A percentile compares a stretch with the other conserved stretches of the same genome.
phyloP scores from a whole-genome alignment of 169 alveolate genomes.

The Eimeria zaria region DNA sequence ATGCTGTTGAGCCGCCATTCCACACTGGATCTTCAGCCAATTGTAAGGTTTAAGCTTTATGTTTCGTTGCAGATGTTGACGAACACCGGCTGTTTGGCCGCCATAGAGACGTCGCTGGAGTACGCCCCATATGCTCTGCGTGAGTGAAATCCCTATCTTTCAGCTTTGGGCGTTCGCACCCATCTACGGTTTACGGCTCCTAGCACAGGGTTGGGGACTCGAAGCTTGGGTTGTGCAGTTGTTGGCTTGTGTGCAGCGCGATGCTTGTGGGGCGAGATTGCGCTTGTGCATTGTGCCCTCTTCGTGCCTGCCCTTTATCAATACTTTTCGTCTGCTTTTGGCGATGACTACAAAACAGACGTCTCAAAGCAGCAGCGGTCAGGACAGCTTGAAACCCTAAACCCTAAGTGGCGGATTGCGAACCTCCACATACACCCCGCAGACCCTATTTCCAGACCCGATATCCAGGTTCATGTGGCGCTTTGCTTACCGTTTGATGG shows the following conservation, averaged over 20 bases:
- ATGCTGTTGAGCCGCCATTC: not conserved
- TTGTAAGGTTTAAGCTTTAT: not conserved
- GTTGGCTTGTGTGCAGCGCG: slow-evolving; percentile 51
- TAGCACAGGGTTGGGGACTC: not conserved
- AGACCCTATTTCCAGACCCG: not conserved
- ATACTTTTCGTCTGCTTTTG: slow-evolving; percentile 75
- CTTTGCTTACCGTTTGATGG: not conserved
- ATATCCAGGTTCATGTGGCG: not conserved
- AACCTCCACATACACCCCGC: not conserved
- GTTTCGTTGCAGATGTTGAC: slow-evolving; percentile 83
- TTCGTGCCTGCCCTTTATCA: slow-evolving; percentile 67
- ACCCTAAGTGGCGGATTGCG: not conserved
- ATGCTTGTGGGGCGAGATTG: slow-evolving; percentile 66
- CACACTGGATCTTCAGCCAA: not conserved
- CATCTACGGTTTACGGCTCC: not conserved
- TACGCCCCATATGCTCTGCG: slow-evolving; percentile 85
- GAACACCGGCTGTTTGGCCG: slow-evolving; percentile 87
- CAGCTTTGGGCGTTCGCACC: not conserved
- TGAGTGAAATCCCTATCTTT: not conserved
- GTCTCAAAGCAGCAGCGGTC: slow-evolving; percentile 56
- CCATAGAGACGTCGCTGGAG: slow-evolving; percentile 85
- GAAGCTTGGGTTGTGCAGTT: not conserved
- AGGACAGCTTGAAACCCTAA: not conserved
- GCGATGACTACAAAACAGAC: slow-evolving; percentile 45
- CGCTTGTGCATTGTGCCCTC: slow-evolving; percentile 70